Evolutionary conservation across 306 rosid genomes (phyloP).

Genomic region (Aeschynomene evenia): DNA sequence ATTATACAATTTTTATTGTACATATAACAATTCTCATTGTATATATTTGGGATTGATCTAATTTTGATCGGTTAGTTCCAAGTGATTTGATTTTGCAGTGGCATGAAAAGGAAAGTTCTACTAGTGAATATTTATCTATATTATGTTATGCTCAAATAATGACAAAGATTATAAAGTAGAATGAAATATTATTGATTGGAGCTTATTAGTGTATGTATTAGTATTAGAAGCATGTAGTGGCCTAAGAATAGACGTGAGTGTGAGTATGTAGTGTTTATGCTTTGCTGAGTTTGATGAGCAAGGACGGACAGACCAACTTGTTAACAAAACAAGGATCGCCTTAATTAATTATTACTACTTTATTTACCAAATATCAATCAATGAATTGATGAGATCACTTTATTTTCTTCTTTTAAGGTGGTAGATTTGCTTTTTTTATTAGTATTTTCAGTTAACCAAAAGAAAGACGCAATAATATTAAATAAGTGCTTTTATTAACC

Average conservation of each 20-base stretch:
- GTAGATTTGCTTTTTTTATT: neutral
- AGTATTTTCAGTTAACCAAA: neutral
- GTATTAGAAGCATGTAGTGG: neutral
- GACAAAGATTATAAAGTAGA: neutral
- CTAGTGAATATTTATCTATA: neutral
- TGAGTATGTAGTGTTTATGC: too few relatives aligned
- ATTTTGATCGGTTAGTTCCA: too few relatives aligned
- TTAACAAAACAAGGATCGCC: neutral
- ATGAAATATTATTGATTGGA: neutral
- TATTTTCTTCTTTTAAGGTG: neutral
- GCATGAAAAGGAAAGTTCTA: neutral
- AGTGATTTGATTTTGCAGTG: neutral
- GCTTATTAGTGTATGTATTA: neutral
- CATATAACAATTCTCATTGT: too few relatives aligned
- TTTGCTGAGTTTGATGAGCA: neutral
- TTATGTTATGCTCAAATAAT: neutral
- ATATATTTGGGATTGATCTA: constrained; percentile 12
- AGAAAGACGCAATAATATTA: neutral
- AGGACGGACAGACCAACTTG: neutral
- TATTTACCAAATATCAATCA: neutral
- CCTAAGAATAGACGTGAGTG: neutral
- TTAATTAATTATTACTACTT: neutral
- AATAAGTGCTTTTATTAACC: neutral
- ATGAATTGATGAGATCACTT: neutral
- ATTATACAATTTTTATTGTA: too few relatives aligned